Percentiles rank a stretch among this genome's conserved stretches.
These are phyloP conservation scores for Neostapfia colusana DNA, from an alignment of 176 grass and related monocot genomes.

Conservation along the genomic window DNA sequence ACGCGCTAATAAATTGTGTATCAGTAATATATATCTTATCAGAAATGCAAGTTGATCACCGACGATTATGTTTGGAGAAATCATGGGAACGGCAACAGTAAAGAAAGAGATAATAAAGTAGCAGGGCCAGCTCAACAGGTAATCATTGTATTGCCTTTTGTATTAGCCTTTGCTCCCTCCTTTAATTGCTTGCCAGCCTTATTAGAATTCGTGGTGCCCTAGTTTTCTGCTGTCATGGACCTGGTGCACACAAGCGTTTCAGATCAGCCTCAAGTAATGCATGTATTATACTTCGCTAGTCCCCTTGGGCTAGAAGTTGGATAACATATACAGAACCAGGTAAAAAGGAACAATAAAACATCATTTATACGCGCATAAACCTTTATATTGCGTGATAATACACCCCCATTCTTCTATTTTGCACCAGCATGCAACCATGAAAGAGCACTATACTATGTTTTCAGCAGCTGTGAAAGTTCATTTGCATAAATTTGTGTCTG, in stretches of 20 bases:
- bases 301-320: not conserved
- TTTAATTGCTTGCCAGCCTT: constrained; percentile 50
- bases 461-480: not conserved
- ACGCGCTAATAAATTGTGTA: not conserved
- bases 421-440: not conserved
- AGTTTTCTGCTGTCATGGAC: constrained; percentile 49
- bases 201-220: constrained; percentile 33
- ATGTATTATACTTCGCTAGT: not conserved
- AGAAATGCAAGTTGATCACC: constrained; percentile 6
- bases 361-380: not conserved
- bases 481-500: not conserved
- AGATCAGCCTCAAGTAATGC: not conserved
- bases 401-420: not conserved
- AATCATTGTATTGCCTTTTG: constrained; percentile 57
- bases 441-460: not conserved
- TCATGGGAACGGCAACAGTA: constrained; percentile 26
- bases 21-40: not conserved
- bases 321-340: not conserved
- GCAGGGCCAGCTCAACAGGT: constrained; percentile 53
- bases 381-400: constrained; percentile 2
- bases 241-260: constrained; percentile 30
- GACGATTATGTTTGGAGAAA: not conserved
- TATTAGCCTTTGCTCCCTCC: constrained; percentile 46
- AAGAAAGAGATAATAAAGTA: constrained; percentile 46
- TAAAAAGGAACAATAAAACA: constrained; percentile 9